A percentile compares a stretch with the other conserved stretches of the same genome.
These are phyloP conservation scores for Delitschia confertaspora DNA, from an alignment of 495 filamentous ascomycete species.

Conservation along the genomic window DNA sequence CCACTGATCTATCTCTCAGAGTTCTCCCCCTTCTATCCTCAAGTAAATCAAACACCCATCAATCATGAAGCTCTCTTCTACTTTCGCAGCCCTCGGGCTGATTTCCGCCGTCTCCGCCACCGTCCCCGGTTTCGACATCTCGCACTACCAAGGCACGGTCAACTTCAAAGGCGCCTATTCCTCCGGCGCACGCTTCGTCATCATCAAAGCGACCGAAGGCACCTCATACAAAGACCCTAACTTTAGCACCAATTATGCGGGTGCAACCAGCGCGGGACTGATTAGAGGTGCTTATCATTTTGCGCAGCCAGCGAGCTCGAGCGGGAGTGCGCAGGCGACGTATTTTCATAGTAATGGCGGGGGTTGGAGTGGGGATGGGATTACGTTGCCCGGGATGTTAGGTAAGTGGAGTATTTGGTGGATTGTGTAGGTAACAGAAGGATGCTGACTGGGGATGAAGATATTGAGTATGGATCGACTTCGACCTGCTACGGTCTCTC, in stretches of 20 bases:
- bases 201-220: constrained; percentile 62
- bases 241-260: constrained; percentile 48
- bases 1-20: no score
- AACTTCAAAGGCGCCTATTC: constrained; percentile 49
- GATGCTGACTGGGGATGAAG: no score
- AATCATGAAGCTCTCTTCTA: no score
- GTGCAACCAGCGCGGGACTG: constrained; percentile 47
- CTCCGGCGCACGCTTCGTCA: constrained; percentile 54
- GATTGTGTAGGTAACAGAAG: no score
- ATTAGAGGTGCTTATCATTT: constrained; percentile 60
- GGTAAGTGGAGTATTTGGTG: no score
- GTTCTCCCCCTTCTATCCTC: no score
- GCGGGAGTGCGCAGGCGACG: constrained; percentile 46
- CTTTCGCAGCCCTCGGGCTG: not conserved
- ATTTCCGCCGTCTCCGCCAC: constrained; percentile 18
- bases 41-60: no score
- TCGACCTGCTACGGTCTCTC: constrained; percentile 47
- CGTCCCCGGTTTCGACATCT: constrained; percentile 59
- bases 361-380: constrained; percentile 52
- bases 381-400: constrained; percentile 60
- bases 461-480: constrained; percentile 46
- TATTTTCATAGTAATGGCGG: constrained; percentile 55
- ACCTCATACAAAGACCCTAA: constrained; percentile 44
- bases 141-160: constrained; percentile 49
- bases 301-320: constrained; percentile 44